A percentile compares a stretch with the other conserved stretches of the same genome.
Evolutionary conservation across 1,284 basidiomycete species (phyloP).

Genomic region (Ceratobasidium theobromae): DNA sequence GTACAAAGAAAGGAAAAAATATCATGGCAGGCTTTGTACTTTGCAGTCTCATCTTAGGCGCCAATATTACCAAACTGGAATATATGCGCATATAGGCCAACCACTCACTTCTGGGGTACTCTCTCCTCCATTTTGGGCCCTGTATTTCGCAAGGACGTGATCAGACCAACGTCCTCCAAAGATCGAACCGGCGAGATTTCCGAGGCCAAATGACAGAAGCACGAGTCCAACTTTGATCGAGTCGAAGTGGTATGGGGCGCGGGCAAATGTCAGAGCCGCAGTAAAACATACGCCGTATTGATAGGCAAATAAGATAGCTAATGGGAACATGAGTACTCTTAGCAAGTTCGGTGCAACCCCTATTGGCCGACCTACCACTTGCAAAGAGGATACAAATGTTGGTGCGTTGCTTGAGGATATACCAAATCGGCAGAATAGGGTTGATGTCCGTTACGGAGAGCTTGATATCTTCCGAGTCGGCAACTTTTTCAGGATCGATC

Average conservation of each 20-base stretch:
- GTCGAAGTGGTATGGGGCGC: conserved; percentile 63
- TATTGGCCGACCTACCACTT: conserved; percentile 57
- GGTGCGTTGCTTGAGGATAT: conserved; percentile 61
- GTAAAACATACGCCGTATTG: conserved; percentile 73
- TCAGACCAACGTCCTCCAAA: conserved; percentile 81
- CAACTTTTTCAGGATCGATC: background rate
- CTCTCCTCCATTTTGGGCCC: conserved; percentile 60
- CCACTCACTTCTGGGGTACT: conserved; percentile 63
- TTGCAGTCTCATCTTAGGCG: conserved; percentile 65
- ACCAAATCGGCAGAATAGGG: conserved; percentile 61
- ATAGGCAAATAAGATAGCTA: conserved; percentile 69
- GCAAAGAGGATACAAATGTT: conserved; percentile 67
- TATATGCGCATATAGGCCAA: background rate
- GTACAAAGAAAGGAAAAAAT: conserved; percentile 58
- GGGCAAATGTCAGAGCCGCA: conserved; percentile 63
- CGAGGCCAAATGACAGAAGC: conserved; percentile 70
- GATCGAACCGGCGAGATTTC: conserved; percentile 68
- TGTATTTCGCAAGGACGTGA: conserved; percentile 56
- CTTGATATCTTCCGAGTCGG: conserved; percentile 45
- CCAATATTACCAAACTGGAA: background rate
- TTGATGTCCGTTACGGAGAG: conserved; percentile 71
- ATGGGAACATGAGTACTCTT: conserved; percentile 16
- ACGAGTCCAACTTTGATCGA: conserved; percentile 74
- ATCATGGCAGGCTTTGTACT: conserved; percentile 59
- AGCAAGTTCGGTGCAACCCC: background rate